These are phyloP conservation scores for Gamsiella multidivaricata DNA, from an alignment of 192 early-diverging fungal genomes.

Conservation along the genomic window DNA sequence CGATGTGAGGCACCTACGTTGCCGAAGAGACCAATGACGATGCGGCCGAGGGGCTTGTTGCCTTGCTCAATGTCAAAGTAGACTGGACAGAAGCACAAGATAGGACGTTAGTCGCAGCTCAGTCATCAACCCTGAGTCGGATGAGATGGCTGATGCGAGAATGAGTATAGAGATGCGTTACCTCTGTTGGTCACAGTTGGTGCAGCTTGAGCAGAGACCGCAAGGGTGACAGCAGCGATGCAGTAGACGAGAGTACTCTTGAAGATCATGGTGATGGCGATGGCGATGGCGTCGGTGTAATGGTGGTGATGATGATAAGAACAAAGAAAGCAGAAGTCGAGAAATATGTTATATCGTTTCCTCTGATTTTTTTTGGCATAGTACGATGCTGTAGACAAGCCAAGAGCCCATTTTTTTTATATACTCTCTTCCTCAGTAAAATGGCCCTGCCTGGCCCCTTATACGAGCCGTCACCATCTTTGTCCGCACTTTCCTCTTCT, in stretches of 20 bases:
- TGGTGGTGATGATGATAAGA: too few species aligned
- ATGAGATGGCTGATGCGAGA: neutral
- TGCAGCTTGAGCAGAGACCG: conserved; percentile 50
- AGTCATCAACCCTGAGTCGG: neutral
- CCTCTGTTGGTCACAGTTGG: conserved; percentile 75
- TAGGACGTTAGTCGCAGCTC: neutral
- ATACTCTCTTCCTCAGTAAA: too few species aligned
- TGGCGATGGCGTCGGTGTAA: too few species aligned
- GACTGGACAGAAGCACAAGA: conserved; percentile 54
- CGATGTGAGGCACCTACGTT: conserved; percentile 58
- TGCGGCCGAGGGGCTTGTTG: conserved; percentile 72
- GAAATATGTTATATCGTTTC: too few species aligned
- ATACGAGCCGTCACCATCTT: too few species aligned
- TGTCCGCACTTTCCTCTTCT: too few species aligned
- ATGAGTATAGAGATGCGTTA: too few species aligned
- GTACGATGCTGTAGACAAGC: too few species aligned
- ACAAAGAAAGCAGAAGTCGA: too few species aligned
- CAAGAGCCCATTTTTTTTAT: too few species aligned
- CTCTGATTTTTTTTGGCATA: too few species aligned
- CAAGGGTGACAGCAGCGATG: conserved; percentile 29
- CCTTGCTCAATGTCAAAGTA: conserved; percentile 90
- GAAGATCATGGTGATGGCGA: conserved; percentile 33
- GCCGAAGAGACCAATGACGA: conserved; percentile 80
- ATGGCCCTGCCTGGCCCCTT: too few species aligned
- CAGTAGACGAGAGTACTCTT: conserved; percentile 31